Evolutionary conservation across 2,329 filamentous ascomycete species (phyloP), one percentile per base, ranked within the genome.

Genomic region (Calonectria pteridis): DNA sequence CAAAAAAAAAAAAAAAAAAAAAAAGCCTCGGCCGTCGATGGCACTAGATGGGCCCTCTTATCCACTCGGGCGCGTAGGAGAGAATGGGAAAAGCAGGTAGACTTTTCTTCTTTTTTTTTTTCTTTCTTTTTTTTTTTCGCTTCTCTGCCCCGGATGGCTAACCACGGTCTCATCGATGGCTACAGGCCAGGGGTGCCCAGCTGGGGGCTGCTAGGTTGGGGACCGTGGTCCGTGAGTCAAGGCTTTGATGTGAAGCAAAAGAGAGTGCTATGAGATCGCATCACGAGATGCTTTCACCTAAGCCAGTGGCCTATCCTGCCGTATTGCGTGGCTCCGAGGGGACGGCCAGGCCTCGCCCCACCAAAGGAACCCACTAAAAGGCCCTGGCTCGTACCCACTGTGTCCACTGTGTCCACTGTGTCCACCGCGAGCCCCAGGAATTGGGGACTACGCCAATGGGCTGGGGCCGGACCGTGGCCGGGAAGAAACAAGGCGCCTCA

Each of bases 231-330:
- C 63, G 53, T 65, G 51, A 59, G 68, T 35, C 63, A 50, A 14
- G 33, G 46, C 63, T 59, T 59, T 50, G 49, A n/a, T 40, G 50
- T 28, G 65, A 67, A 40, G 55, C 33, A 23, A 62, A 40, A 58
- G 31, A 59, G 55, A 62, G 33, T 28, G 18, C 37, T 29, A 51
- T 53, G 53, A 67, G 70, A 77, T 79, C 67, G 40, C 64, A 80
- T 80, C 77, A 80, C 77, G 77, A 80, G 71, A 80, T 79, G 73
- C 71, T 75, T 79, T 79, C 77, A 80, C 77, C 72, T 79, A 80
- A 80, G 69, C 74, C 37, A 37, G 46, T 51, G n/a, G 50, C 31
- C 63, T 46, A 50, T 35, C 28, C 69, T 69, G 55, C 33, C 31
- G 16, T 67, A 31, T 53, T 67, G 65, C n/a, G n/a, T 50, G 67